Evolutionary conservation across 192 early-diverging fungal species (phyloP), one percentile per base, ranked within the genome.

Genomic region (Funneliformis geosporum): DNA sequence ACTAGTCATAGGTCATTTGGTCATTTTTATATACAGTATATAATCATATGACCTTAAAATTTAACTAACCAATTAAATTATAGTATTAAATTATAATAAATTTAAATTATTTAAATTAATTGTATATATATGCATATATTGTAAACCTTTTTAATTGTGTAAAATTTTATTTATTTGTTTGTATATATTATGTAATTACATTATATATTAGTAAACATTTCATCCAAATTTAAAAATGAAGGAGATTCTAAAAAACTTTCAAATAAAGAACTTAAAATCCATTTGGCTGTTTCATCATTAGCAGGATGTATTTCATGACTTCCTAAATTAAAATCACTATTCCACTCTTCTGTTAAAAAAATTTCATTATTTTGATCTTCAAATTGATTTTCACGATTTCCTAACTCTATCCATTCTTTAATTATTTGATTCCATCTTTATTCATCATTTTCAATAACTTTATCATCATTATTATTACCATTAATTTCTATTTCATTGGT

Each of bases 191-290:
- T n/a, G 8, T 8, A 43, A 8, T 43, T 8, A 5, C 7, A 43
- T 5, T 10, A 44, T 44, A 5, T 5, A 44, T 44, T 44, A 44
- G 43, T 44, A 44, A 44, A 44, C 5, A 44, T 44, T 44, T 44
- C 5, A 5, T 44, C 43, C 5, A 44, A 44, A 44, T 10, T 0
- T n/a, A 25, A 62, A 62, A 62, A 25, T 25, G 9, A 25, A 25
- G 25, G n/a, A 62, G 21, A 62, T 62, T 66, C 33, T 33, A 66
- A 14, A 66, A 6, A 38, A 33, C 11, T 39, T 33, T 14, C 9
- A 66, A 66, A 66, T 65, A 65, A 65, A 65, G 62, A 27, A 27
- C 5, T 28, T 50, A 73, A 73, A 73, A 2, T 0, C 66, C 21
- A 69, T 69, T 69, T 69, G 1, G 7, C 38, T 4, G 8, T 69